Evolutionary conservation across 768 basidiomycete species (phyloP).

Genomic region (Podaxis sp.): DNA sequence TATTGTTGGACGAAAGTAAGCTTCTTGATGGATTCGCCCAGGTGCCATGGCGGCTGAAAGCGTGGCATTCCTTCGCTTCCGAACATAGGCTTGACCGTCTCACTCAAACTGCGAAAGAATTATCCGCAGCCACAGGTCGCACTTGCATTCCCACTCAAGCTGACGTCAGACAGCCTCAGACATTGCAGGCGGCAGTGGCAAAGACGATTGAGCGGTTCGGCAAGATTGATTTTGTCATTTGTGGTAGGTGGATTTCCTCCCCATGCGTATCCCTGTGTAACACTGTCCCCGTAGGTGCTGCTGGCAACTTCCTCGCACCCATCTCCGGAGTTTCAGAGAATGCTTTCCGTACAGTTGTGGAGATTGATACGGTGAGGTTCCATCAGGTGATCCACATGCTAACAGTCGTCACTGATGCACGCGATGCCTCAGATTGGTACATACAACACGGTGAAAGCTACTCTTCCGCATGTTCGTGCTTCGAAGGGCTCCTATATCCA

Average conservation of each 20-base stretch:
- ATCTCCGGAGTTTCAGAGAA: conserved; percentile 84
- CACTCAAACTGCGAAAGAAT: conserved; percentile 63
- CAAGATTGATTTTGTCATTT: conserved; percentile 91
- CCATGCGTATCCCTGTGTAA: neutral
- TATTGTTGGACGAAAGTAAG: conserved; percentile 89
- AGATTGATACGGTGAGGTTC: conserved; percentile 81
- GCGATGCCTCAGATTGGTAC: conserved; percentile 68
- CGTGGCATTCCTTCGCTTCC: conserved; percentile 5
- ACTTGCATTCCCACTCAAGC: conserved; percentile 72
- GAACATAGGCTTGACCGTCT: conserved; percentile 66
- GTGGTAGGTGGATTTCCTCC: conserved; percentile 52
- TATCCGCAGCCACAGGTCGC: conserved; percentile 68
- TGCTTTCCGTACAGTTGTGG: conserved; percentile 89
- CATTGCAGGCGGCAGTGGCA: conserved; percentile 73
- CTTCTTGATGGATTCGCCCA: conserved; percentile 12
- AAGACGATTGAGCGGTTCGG: conserved; percentile 78
- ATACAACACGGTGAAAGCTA: conserved; percentile 94
- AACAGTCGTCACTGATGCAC: neutral
- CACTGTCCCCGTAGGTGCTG: conserved; percentile 60
- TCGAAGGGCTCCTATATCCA: conserved; percentile 83
- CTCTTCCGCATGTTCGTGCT: conserved; percentile 68
- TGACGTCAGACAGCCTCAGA: conserved; percentile 79
- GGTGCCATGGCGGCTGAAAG: neutral
- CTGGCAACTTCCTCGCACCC: conserved; percentile 93
- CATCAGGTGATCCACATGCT: neutral